Percentiles rank a stretch among this genome's conserved stretches.
These are phyloP conservation scores for Penicillium cosmopolitanum DNA, from an alignment of 495 filamentous ascomycete genomes.

Conservation along the genomic window DNA sequence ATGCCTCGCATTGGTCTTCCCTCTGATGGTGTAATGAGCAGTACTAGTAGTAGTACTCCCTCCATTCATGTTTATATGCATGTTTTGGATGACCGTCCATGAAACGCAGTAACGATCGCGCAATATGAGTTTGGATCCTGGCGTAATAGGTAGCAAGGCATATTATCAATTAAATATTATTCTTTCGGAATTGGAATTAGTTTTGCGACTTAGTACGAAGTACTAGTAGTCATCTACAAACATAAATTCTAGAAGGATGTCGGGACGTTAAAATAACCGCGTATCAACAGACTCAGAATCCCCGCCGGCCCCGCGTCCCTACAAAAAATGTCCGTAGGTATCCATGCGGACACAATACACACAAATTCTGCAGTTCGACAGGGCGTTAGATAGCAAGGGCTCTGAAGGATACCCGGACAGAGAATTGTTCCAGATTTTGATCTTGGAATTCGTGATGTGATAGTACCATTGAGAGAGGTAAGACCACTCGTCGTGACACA, in stretches of 20 bases:
- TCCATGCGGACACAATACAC: constrained; percentile 21
- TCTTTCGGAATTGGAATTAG: too few relatives aligned
- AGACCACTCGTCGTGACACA: constrained; percentile 8
- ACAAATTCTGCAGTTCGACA: constrained; percentile 1
- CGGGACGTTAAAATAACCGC: constrained; percentile 28
- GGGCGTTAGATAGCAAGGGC: neutral
- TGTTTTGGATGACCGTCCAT: neutral
- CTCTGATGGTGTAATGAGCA: neutral
- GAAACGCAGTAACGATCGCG: too few relatives aligned
- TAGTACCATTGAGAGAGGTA: constrained; percentile 8
- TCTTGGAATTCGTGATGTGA: constrained; percentile 26
- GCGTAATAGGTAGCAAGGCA: too few relatives aligned
- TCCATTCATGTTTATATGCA: too few relatives aligned
- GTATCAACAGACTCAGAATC: constrained; percentile 22
- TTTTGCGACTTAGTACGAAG: too few relatives aligned
- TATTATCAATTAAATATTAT: too few relatives aligned
- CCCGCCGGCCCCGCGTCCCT: neutral
- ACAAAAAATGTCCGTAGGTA: constrained; percentile 23
- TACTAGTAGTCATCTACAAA: too few relatives aligned
- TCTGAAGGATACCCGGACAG: constrained; percentile 27
- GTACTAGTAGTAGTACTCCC: too few relatives aligned
- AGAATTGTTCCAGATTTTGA: constrained; percentile 21
- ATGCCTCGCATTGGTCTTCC: neutral
- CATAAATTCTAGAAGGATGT: constrained; percentile 14
- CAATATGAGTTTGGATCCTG: too few relatives aligned